Evolutionary conservation across 495 filamentous ascomycete genomes (phyloP).

Genomic region (Podospora pseudoanserina): DNA sequence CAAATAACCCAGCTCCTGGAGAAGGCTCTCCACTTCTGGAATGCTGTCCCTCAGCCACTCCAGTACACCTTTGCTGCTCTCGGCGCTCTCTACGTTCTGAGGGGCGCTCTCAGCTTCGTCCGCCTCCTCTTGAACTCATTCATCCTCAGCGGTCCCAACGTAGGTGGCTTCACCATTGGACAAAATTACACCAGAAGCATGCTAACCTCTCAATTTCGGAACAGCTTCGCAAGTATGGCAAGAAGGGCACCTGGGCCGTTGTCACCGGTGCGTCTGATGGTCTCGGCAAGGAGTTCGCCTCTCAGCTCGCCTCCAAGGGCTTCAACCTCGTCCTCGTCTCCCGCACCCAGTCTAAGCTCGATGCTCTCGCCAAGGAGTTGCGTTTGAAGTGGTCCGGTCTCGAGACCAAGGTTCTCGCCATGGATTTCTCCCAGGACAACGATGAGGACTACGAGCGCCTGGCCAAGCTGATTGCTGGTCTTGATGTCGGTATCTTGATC

Average conservation of each 20-base stretch:
- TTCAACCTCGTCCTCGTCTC: conserved; percentile 94
- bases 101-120: conserved; percentile 57
- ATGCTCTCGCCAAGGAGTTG: conserved; percentile 71
- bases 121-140: conserved; percentile 70
- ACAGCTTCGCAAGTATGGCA: conserved; percentile 86
- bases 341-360: conserved; percentile 86
- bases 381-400: conserved; percentile 59
- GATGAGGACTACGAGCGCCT: conserved; percentile 74
- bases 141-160: conserved; percentile 61
- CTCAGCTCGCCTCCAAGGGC: conserved; percentile 83
- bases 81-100: conserved; percentile 57
- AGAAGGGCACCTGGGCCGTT: conserved; percentile 89
- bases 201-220: not conserved
- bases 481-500: conserved; percentile 84
- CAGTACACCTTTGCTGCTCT: conserved; percentile 46
- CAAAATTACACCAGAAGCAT: not conserved
- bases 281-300: conserved; percentile 92
- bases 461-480: conserved; percentile 57
- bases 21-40: conserved; percentile 34
- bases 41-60: conserved; percentile 33
- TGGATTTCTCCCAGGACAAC: conserved; percentile 83
- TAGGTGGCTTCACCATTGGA: conserved; percentile 30
- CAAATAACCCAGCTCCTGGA: conserved; percentile 32
- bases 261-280: conserved; percentile 96
- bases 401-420: conserved; percentile 70